Evolutionary conservation across 257 asterid genomes (phyloP).

Genomic region (Gardenia jasminoides): DNA sequence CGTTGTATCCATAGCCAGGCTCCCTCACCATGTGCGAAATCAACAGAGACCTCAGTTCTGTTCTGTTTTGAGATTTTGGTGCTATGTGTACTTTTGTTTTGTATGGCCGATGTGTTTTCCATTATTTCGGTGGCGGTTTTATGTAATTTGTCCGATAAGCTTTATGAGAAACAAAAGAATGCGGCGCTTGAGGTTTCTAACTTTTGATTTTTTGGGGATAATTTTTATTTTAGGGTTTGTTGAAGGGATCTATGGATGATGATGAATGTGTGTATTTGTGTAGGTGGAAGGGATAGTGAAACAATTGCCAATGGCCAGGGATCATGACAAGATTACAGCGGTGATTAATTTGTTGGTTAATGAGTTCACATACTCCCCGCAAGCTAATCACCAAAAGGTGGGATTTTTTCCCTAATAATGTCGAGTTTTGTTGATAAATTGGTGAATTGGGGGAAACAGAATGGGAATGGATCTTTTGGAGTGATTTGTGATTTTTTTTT

Average conservation of each 20-base stretch:
- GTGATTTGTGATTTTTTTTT: constrained; percentile 11
- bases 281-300: constrained; percentile 97
- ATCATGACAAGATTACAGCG: constrained; percentile 77
- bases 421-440: neutral
- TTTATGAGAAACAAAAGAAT: constrained; percentile 95
- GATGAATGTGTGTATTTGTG: neutral
- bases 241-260: constrained; percentile 13
- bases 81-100: too few species aligned
- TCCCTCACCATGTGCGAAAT: constrained; percentile 84
- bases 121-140: constrained; percentile 82
- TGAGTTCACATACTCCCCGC: constrained; percentile 80
- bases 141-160: constrained; percentile 93
- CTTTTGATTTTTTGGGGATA: neutral
- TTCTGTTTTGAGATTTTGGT: too few species aligned
- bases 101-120: constrained; percentile 81
- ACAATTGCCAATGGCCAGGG: constrained; percentile 69
- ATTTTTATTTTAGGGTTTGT: constrained; percentile 39
- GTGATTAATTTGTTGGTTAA: constrained; percentile 73
- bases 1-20: constrained; percentile 75
- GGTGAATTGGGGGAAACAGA: constrained; percentile 1
- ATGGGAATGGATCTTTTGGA: constrained; percentile 15
- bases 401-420: constrained; percentile 10
- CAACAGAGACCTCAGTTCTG: constrained; percentile 71
- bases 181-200: constrained; percentile 87
- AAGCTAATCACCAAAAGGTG: constrained; percentile 91